Evolutionary conservation across 2,329 filamentous ascomycete species (phyloP), one percentile per base, ranked within the genome.

Genomic region (Diplodia sapinea): DNA sequence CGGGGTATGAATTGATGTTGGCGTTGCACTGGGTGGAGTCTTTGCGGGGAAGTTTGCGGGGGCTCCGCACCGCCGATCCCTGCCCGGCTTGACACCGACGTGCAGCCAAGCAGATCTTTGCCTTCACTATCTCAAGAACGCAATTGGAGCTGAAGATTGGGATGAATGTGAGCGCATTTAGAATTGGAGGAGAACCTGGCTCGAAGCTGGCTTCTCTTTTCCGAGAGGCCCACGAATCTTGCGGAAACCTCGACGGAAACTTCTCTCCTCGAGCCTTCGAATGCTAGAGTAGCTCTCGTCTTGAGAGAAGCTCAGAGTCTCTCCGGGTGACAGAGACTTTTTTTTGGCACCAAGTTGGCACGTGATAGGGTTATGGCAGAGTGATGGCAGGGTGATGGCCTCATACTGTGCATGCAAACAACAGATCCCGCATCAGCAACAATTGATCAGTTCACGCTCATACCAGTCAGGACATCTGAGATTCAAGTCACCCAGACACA

Each of bases 41-140:
- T 40, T 47, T 29, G 57, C 57, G 57, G 57, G 57, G 57, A 26
- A 59, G 8, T 20, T 29, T 40, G 40, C 20, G 13, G 47, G 26
- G 17, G 57, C 26, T 57, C 38, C 55, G 33, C 12, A 13, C 20
- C 26, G 33, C 26, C 59, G 59, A 63, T 63, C 59, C 47, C 50
- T 62, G 15, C 57, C 38, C 9, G 13, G 4, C 13, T 15, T 13
- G 43, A 9, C 43, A 47, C 38, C 23, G 40, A 13, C 26, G 3
- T 50, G 17, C 15, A 57, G n/a, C 17, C 33, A 33, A 40, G n/a
- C n/a, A 9, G 43, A 13, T 47, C 43, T n/a, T 47, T 20, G 17
- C 43, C n/a, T 47, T 47, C 7, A 7, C 17, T 11, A 11, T 43
- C n/a, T 20, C n/a, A 26, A 4, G 26, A 36, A 11, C 6, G 33